Conservation (phyloP, 2,329 filamentous ascomycete genomes). For the Chaetomium olivaceum region DNA sequence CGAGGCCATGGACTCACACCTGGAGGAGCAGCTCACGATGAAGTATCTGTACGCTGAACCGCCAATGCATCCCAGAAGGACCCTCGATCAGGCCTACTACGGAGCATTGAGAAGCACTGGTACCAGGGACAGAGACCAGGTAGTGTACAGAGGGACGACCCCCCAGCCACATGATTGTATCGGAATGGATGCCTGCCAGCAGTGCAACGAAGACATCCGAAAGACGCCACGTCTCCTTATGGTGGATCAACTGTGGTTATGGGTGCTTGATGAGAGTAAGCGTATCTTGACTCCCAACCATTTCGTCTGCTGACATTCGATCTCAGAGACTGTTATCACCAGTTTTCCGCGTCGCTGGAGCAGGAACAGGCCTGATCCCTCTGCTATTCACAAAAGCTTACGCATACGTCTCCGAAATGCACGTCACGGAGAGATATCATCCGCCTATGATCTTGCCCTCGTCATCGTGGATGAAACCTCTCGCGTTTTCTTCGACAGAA, state of each 20-base stretch:
- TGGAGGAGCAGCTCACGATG: slow-evolving; percentile 40
- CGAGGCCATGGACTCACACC: slow-evolving; percentile 41
- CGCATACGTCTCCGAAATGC: slow-evolving; percentile 18
- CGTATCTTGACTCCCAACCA: background rate
- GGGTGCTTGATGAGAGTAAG: slow-evolving; percentile 35
- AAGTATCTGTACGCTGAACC: slow-evolving; percentile 39
- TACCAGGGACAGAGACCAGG: slow-evolving; percentile 45
- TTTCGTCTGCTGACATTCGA: slow-evolving; percentile 4
- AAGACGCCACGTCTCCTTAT: slow-evolving; percentile 36
- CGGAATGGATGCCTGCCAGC: slow-evolving; percentile 26
- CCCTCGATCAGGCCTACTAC: slow-evolving; percentile 48
- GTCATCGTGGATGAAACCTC: slow-evolving; percentile 29
- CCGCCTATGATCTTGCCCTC: slow-evolving; percentile 29
- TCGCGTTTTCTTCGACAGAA: slow-evolving; percentile 29
- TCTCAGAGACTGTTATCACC: slow-evolving; percentile 35
- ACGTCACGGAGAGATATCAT: slow-evolving; percentile 19
- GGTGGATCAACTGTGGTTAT: slow-evolving; percentile 41
- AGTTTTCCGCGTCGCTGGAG: slow-evolving; percentile 45
- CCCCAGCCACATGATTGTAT: slow-evolving; percentile 28
- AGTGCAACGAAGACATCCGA: slow-evolving; percentile 35
- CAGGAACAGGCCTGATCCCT: slow-evolving; percentile 34
- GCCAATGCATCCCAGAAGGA: slow-evolving; percentile 47
- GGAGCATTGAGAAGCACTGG: slow-evolving; percentile 37
- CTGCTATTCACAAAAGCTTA: slow-evolving; percentile 29
- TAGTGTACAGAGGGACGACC: slow-evolving; percentile 44